These are phyloP conservation scores for Ambrosiella beaveri DNA, from an alignment of 2,329 filamentous ascomycete genomes.

Conservation along the genomic window DNA sequence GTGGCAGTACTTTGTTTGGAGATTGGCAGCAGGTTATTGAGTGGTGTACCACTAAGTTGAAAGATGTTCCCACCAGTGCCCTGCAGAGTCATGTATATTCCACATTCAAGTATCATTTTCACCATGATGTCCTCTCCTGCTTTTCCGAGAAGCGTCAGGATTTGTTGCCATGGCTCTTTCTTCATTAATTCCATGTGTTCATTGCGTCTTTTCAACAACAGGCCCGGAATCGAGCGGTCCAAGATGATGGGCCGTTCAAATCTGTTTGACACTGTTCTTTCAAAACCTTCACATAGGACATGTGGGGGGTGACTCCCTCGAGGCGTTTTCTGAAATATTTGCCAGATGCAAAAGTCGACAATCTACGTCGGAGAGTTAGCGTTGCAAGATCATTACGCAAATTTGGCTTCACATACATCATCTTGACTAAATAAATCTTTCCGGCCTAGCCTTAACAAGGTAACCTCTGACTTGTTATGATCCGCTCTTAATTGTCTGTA, in stretches of 20 bases:
- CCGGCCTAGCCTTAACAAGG: conserved; percentile 26
- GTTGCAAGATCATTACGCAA: conserved; percentile 3
- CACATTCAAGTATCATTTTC: conserved; percentile 57
- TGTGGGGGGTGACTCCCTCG: conserved; percentile 37
- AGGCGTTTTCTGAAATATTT: conserved; percentile 43
- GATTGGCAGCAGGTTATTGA: conserved; percentile 28
- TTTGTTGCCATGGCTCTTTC: conserved; percentile 51
- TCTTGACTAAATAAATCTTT: conserved; percentile 37
- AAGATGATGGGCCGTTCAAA: conserved; percentile 28
- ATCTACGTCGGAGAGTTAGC: conserved; percentile 31
- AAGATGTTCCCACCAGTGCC: conserved; percentile 47
- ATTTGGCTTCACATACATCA: conserved; percentile 32
- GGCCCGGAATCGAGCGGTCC: conserved; percentile 42
- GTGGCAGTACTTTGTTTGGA: background rate
- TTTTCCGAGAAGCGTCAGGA: conserved; percentile 57
- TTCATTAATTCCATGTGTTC: conserved; percentile 44
- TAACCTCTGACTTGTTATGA: conserved; percentile 27
- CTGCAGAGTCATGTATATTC: conserved; percentile 51
- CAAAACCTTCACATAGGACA: conserved; percentile 70
- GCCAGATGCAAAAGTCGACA: conserved; percentile 61
- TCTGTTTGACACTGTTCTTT: conserved; percentile 26
- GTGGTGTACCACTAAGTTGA: conserved; percentile 57
- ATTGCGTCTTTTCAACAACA: conserved; percentile 48
- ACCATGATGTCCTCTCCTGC: conserved; percentile 64
- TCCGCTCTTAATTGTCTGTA: background rate